phyloP scores from a whole-genome alignment of 495 filamentous ascomycete genomes.

The Neurospora sp. region DNA sequence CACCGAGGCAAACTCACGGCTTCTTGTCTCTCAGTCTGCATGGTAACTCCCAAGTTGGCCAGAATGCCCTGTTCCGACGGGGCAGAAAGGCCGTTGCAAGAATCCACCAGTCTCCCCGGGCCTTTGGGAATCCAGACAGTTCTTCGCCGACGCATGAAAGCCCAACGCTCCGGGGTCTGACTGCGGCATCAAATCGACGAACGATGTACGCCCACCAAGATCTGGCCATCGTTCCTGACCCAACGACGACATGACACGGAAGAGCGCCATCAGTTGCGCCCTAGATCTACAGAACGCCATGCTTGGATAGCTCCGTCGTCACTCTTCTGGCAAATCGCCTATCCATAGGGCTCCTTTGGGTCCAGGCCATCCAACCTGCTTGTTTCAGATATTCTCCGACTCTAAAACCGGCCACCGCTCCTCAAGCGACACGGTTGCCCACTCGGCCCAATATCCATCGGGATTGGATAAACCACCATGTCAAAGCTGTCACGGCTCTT shows the following conservation, averaged over 20 bases:
- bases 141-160: constrained; percentile 6
- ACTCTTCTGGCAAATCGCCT: neutral
- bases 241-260: neutral
- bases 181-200: neutral
- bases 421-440: neutral
- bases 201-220: neutral
- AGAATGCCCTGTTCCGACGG: neutral
- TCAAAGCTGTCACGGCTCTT: constrained; percentile 2
- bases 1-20: neutral
- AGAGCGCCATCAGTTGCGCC: neutral
- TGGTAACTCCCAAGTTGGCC: neutral
- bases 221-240: neutral
- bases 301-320: neutral
- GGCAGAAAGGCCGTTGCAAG: neutral
- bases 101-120: neutral
- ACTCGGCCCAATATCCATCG: neutral
- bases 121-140: neutral
- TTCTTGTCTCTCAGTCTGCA: neutral
- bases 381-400: neutral
- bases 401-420: neutral
- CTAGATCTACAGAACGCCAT: neutral
- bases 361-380: neutral
- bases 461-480: neutral
- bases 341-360: neutral
- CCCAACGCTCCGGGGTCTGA: neutral